Conservation (phyloP, 768 basidiomycete genomes). For the Naganishia friedmannii region DNA sequence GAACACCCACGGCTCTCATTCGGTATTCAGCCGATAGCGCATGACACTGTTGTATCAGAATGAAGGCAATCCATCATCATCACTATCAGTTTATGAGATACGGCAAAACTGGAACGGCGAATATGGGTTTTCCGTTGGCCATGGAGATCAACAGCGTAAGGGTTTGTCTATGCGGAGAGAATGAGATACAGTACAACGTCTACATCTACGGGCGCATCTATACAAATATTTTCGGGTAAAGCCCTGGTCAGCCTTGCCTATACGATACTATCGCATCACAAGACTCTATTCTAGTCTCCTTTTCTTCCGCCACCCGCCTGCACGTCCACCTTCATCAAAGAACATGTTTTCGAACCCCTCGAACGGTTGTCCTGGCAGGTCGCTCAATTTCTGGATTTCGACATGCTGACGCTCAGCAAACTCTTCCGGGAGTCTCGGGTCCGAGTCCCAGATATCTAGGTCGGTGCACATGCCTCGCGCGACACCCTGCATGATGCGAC, state of each 20-base stretch:
- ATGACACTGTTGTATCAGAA: constrained; percentile 1
- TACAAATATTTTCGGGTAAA: neutral
- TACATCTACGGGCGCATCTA: neutral
- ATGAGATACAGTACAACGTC: neutral
- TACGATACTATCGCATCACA: neutral
- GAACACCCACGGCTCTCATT: neutral
- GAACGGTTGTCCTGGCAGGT: constrained; percentile 40
- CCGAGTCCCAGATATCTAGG: constrained; percentile 38
- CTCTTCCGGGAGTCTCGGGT: constrained; percentile 29
- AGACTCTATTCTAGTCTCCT: neutral
- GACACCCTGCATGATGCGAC: constrained; percentile 22
- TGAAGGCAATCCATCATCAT: neutral
- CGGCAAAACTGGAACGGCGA: neutral
- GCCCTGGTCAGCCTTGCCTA: neutral
- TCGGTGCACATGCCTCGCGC: constrained; percentile 47
- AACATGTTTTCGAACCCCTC: constrained; percentile 43
- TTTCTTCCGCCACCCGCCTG: constrained; percentile 42
- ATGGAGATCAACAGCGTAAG: neutral
- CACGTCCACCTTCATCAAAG: constrained; percentile 44
- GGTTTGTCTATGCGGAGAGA: neutral
- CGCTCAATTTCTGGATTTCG: constrained; percentile 29
- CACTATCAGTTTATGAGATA: neutral
- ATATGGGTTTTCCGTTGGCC: neutral
- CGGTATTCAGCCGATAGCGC: neutral
- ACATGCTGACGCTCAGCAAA: constrained; percentile 27